Evolutionary conservation across 495 filamentous ascomycete genomes (phyloP), one percentile per base, ranked within the genome.

Genomic region (Xylaria venustula): DNA sequence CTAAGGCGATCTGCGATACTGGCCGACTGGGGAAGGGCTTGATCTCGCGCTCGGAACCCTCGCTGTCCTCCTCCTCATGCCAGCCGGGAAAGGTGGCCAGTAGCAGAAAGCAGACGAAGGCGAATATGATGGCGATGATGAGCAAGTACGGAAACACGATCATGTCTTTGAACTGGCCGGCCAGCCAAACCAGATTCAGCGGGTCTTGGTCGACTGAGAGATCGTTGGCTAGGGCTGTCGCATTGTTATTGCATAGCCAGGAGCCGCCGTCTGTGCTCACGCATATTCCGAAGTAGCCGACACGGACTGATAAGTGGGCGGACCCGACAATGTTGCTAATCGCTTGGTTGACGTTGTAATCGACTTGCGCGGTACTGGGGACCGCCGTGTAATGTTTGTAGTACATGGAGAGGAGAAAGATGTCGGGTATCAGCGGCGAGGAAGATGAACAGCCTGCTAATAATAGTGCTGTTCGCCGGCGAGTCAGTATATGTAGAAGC

Each of bases 121-220:
- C 89, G 64, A 93, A 87, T 67, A 91, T 87, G 63, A 92, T 90
- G 52, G 90, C 89, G 67, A 91, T 87, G 79, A 93, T 92, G 62
- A 92, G 79, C 3, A 92, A 73, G 68, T 91, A 91, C 23, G 88
- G 88, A 67, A 92, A 93, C 15, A 93, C 88, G 68, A 92, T 88
- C 76, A 84, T 87, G 74, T 91, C 87, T 70, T 90, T 90, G 76
- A 91, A 93, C 63, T 89, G 89, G 61, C 82, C 82, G 2, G 88
- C 87, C 26, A 91, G 79, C 90, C 89, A 92, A 64, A 93, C 86
- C 61, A 93, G 75, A 71, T 93, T 93, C 58, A 91, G 74, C 19
- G 89, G 89, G 74, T 93, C 89, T 66, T 92, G 85, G 49, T 90
- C 86, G 15, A 89, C 76, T 23, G 73, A 77, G 15, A 91, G 79